Evolutionary conservation across 2,329 filamentous ascomycete genomes (phyloP).

Genomic region (Fusarium heterosporum): DNA sequence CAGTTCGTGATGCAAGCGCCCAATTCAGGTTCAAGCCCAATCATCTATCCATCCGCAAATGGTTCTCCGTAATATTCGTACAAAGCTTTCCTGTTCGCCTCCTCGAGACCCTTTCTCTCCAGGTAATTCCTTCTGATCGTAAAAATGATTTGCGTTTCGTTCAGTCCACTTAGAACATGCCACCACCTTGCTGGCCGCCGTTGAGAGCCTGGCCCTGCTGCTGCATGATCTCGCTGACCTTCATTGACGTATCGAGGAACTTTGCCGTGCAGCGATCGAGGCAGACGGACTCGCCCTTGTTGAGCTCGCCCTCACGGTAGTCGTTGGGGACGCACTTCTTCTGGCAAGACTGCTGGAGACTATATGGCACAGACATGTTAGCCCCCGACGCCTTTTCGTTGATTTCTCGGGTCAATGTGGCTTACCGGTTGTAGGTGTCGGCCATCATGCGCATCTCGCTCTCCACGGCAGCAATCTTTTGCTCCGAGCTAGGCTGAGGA

Average conservation of each 20-base stretch:
- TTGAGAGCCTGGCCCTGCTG: conserved; percentile 79
- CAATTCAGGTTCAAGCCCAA: conserved; percentile 35
- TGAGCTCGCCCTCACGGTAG: conserved; percentile 96
- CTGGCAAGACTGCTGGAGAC: conserved; percentile 88
- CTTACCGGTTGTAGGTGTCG: conserved; percentile 97
- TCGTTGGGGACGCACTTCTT: conserved; percentile 92
- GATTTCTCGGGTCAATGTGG: background rate
- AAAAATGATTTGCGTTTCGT: background rate
- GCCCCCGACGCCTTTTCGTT: background rate
- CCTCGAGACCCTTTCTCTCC: conserved; percentile 1
- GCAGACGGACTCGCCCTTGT: conserved; percentile 99
- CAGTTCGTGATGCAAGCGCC: conserved; percentile 34
- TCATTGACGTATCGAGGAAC: conserved; percentile 99
- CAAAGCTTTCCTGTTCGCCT: conserved; percentile 16
- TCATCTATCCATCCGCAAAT: conserved; percentile 27
- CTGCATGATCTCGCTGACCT: conserved; percentile 97
- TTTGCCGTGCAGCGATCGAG: conserved; percentile 97
- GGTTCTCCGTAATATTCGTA: conserved; percentile 36
- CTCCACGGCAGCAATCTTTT: conserved; percentile 97
- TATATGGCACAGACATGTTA: conserved; percentile 50
- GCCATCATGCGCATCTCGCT: conserved; percentile 97
- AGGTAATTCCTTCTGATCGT: conserved; percentile 1
- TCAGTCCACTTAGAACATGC: conserved; percentile 45
- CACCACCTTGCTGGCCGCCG: conserved; percentile 54
- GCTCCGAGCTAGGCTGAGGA: conserved; percentile 90